phyloP scores from a whole-genome alignment of 148 eudicot species.

The Cornus florida region DNA sequence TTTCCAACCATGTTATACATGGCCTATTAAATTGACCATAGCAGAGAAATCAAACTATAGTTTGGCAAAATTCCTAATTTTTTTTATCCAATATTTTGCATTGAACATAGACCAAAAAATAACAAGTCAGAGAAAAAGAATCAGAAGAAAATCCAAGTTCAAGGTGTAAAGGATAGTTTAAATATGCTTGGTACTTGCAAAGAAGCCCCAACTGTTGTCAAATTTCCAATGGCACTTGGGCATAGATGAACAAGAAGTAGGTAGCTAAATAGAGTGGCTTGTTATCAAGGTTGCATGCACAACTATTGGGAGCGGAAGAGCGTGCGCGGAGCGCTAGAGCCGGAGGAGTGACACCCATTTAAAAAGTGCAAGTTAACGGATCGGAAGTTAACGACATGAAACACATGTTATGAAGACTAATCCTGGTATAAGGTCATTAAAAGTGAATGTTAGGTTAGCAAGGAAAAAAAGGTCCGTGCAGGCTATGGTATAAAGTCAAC shows the following conservation, averaged over 20 bases:
- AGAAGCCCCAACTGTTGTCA: constrained; percentile 76
- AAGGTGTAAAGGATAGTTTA: not conserved
- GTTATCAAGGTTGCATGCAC: not conserved
- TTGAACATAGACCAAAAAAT: not conserved
- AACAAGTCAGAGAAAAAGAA: not conserved
- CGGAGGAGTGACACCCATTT: too few species aligned
- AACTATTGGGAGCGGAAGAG: too few species aligned
- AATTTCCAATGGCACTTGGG: constrained; percentile 80
- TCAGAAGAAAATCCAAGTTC: not conserved
- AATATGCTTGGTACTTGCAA: constrained; percentile 62
- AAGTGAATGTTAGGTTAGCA: not conserved
- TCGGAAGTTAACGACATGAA: too few species aligned
- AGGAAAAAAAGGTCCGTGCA: not conserved
- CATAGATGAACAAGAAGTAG: constrained; percentile 75
- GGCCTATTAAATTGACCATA: too few species aligned
- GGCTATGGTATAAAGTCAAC: not conserved
- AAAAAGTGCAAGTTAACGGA: too few species aligned
- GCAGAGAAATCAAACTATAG: too few species aligned
- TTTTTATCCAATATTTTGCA: too few species aligned
- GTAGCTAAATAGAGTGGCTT: constrained; percentile 87
- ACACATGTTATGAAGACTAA: too few species aligned
- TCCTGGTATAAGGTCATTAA: too few species aligned
- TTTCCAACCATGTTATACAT: too few species aligned
- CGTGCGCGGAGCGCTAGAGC: too few species aligned
- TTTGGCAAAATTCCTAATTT: too few species aligned